phyloP scores from a whole-genome alignment of 148 eudicot genomes.

The Rheum nobile region DNA sequence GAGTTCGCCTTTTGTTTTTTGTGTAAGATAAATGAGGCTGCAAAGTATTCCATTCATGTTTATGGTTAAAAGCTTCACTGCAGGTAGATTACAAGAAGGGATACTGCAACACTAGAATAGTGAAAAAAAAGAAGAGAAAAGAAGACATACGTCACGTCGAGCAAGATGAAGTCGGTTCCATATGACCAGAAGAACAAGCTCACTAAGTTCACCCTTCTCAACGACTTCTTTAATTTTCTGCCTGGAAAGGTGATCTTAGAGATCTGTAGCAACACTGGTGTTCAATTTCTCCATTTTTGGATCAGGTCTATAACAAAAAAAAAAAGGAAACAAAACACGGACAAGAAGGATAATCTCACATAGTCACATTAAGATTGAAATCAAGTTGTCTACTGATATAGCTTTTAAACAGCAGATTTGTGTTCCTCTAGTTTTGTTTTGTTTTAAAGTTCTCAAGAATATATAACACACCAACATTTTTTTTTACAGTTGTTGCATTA shows the following conservation, averaged over 20 bases:
- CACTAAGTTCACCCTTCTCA: constrained; percentile 85
- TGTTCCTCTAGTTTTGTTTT: too few relatives aligned
- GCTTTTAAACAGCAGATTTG: too few relatives aligned
- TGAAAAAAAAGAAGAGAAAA: background rate
- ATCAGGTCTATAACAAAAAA: background rate
- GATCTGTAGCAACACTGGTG: background rate
- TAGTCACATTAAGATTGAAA: too few relatives aligned
- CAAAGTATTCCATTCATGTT: background rate
- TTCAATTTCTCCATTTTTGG: background rate
- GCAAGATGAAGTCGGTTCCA: constrained; percentile 99
- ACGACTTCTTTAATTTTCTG: constrained; percentile 98
- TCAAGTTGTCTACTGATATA: too few relatives aligned
- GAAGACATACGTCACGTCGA: constrained; percentile 69
- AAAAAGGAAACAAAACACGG: too few relatives aligned
- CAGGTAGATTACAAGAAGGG: background rate
- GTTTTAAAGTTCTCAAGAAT: too few relatives aligned
- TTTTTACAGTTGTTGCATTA: too few relatives aligned
- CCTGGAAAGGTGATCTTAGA: constrained; percentile 6
- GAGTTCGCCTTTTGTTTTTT: background rate
- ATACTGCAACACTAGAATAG: background rate
- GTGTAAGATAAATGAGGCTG: background rate
- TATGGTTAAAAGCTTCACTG: background rate
- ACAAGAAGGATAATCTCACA: too few relatives aligned
- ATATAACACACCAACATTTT: too few relatives aligned
- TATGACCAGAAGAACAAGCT: constrained; percentile 83